Conservation (phyloP, 306 rosid genomes). For the Cucumis cinereus region DNA sequence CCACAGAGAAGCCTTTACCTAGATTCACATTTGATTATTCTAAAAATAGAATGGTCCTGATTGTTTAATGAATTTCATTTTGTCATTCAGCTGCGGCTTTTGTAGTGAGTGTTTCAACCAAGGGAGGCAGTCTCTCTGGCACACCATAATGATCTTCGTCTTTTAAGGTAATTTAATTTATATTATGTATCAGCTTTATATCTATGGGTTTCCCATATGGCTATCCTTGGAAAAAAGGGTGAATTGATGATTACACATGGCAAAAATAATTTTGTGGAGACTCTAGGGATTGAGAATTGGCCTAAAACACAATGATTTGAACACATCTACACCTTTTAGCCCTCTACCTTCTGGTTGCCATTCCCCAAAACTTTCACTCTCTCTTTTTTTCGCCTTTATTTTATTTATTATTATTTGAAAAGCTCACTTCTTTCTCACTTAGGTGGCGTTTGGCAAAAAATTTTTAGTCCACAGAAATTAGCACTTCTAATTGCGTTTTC, state of each 20-base stretch:
- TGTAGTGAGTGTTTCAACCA: conserved; percentile 43
- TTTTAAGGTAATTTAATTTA: conserved; percentile 18
- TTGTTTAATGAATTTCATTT: not conserved
- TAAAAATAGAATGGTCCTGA: too few relatives aligned
- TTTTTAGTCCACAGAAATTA: not conserved
- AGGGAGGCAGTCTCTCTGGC: conserved; percentile 39
- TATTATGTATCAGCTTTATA: not conserved
- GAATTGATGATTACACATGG: conserved; percentile 26
- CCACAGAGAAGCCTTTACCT: not conserved
- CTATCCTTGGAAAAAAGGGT: not conserved
- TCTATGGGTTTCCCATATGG: conserved; percentile 12
- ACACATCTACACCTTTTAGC: conserved; percentile 10
- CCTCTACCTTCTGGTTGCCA: conserved; percentile 7
- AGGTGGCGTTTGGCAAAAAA: not conserved
- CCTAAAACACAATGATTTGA: not conserved
- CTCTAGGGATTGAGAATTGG: conserved; percentile 20
- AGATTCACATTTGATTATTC: not conserved
- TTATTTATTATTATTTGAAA: too few relatives aligned
- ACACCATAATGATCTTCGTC: conserved; percentile 28
- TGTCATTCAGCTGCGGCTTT: conserved; percentile 10
- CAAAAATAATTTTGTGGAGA: conserved; percentile 37
- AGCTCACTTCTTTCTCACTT: not conserved
- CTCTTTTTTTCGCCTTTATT: too few relatives aligned
- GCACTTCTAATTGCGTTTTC: not conserved
- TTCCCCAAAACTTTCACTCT: not conserved